Evolutionary conservation across 257 asterid species (phyloP).

Genomic region (Ballota nigra): DNA sequence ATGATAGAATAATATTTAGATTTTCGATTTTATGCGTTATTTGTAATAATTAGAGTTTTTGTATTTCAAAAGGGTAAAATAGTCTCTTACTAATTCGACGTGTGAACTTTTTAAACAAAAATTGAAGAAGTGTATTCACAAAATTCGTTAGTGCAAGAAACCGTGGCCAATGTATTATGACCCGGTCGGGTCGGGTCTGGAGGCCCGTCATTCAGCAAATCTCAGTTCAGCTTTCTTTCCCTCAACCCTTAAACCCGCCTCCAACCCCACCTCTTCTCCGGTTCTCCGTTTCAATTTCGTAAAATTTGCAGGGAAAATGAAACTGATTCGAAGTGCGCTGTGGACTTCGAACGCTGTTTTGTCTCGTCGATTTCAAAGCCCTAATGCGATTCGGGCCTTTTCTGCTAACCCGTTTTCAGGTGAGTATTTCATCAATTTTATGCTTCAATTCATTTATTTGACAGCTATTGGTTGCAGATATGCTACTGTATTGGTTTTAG

Average conservation of each 20-base stretch:
- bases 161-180: not conserved
- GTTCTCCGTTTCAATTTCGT: not conserved
- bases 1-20: no score
- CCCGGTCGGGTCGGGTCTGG: constrained; percentile 27
- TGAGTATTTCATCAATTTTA: constrained; percentile 2
- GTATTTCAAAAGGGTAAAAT: no score
- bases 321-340: constrained; percentile 34
- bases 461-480: not conserved
- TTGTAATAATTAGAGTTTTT: no score
- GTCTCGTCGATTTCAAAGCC: constrained; percentile 36
- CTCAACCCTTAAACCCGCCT: constrained; percentile 21
- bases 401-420: constrained; percentile 42
- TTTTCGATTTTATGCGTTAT: no score
- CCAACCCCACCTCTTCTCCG: not conserved
- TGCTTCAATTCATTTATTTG: not conserved
- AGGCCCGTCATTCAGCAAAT: not conserved
- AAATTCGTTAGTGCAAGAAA: no score
- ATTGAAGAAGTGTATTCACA: no score
- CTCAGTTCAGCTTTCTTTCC: not conserved
- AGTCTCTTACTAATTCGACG: no score
- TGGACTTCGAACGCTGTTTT: constrained; percentile 34
- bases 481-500: not conserved
- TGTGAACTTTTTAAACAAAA: no score
- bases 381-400: constrained; percentile 33
- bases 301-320: constrained; percentile 46